Evolutionary conservation across 345 rosid species (phyloP).

Genomic region (Salix caprea): DNA sequence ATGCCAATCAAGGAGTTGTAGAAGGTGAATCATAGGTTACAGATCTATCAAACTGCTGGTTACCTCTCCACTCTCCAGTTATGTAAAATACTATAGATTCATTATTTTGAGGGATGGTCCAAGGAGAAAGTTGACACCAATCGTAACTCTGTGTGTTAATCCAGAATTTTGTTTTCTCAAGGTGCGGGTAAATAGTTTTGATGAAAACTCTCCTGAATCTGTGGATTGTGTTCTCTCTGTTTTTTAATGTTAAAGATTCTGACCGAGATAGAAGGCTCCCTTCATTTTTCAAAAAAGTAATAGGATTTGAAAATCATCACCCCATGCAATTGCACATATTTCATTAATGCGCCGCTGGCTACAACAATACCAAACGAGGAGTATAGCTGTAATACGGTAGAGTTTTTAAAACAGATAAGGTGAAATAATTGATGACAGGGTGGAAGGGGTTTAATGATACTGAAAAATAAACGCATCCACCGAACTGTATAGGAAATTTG

Average conservation of each 20-base stretch:
- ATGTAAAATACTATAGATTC: neutral
- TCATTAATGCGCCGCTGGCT: too few species aligned
- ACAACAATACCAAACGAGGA: too few species aligned
- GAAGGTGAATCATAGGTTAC: conserved; percentile 8
- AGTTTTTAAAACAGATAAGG: too few species aligned
- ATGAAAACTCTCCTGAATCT: neutral
- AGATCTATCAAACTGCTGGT: neutral
- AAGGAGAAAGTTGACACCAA: neutral
- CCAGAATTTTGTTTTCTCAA: neutral
- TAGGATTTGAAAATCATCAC: neutral
- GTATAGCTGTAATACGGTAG: too few species aligned
- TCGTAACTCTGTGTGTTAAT: neutral
- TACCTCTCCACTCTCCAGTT: neutral
- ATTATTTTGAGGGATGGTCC: neutral
- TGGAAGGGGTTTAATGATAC: too few species aligned
- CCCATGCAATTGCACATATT: neutral
- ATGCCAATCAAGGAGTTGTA: neutral
- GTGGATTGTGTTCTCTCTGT: neutral
- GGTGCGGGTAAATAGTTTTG: neutral
- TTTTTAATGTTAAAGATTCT: neutral
- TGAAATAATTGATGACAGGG: too few species aligned
- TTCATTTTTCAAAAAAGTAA: neutral
- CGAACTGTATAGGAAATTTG: neutral
- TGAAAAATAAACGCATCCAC: neutral
- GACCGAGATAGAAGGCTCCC: neutral